Conservation (phyloP, 139 green algal species). For the Edaphochlamys debaryana region DNA sequence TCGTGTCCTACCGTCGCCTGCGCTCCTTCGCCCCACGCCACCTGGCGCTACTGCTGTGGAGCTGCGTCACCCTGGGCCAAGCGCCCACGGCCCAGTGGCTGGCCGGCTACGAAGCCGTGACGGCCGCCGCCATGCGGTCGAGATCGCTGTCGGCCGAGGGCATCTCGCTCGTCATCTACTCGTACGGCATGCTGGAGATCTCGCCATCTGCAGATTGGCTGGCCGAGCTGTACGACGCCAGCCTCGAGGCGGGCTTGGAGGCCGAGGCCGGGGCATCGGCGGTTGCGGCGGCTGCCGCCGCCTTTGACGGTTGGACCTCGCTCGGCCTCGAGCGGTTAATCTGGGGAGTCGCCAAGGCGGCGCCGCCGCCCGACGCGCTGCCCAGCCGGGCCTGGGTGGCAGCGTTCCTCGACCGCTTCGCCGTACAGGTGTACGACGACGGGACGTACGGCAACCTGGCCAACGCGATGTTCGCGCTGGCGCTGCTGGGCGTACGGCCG, state of each 20-base stretch:
- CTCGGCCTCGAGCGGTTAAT: conserved; percentile 31
- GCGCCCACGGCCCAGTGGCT: conserved; percentile 13
- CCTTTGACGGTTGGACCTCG: neutral
- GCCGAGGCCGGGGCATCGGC: too few relatives aligned
- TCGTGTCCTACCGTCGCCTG: conserved; percentile 28
- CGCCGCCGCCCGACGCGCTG: neutral
- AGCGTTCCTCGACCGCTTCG: conserved; percentile 8
- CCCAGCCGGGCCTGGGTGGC: neutral
- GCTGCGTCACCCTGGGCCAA: conserved; percentile 13
- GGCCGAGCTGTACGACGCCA: neutral
- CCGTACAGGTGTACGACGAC: neutral
- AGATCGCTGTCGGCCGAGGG: neutral
- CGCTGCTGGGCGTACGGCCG: conserved; percentile 21
- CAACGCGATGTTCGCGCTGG: conserved; percentile 17
- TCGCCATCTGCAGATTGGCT: neutral
- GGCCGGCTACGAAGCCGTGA: neutral
- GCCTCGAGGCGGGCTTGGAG: neutral
- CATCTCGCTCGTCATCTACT: neutral
- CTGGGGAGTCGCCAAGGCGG: conserved; percentile 10
- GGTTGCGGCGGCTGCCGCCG: too few relatives aligned
- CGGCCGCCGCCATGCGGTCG: neutral
- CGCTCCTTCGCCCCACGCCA: neutral
- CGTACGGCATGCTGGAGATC: conserved; percentile 20
- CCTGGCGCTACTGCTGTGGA: conserved; percentile 22
- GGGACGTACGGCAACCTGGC: conserved; percentile 17